Conservation (phyloP, 2,329 filamentous ascomycete species). For the Stachybotrys chartarum region DNA sequence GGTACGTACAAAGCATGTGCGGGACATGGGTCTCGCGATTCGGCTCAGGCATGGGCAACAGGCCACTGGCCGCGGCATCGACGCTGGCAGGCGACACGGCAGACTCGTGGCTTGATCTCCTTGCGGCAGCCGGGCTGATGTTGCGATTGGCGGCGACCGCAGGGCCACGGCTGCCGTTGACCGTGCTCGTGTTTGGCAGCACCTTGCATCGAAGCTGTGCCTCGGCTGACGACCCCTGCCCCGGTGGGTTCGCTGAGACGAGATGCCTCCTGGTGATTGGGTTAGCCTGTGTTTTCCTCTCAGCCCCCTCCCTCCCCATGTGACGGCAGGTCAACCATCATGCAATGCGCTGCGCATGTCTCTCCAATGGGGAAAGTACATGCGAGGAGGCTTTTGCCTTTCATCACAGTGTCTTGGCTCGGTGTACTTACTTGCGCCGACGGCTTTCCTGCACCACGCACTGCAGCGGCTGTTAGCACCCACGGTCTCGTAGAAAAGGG, state of each 20-base stretch:
- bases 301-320: background rate
- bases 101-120: conserved; percentile 17
- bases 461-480: conserved; percentile 11
- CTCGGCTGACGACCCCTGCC: conserved; percentile 33
- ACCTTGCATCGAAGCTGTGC: conserved; percentile 32
- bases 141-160: conserved; percentile 18
- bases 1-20: conserved; percentile 41
- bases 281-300: background rate
- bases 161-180: conserved; percentile 9
- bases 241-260: conserved; percentile 28
- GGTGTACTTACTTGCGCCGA: conserved; percentile 66
- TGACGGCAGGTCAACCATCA: background rate
- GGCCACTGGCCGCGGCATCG: conserved; percentile 8
- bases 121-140: conserved; percentile 25
- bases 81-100: conserved; percentile 23
- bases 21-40: conserved; percentile 35
- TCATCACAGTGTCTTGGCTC: background rate
- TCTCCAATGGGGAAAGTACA: background rate
- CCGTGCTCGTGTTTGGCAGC: conserved; percentile 6
- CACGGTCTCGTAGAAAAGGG: background rate
- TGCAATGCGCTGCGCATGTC: too few relatives aligned
- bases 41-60: conserved; percentile 16
- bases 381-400: background rate
- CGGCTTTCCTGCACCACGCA: conserved; percentile 76
- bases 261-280: conserved; percentile 33